Conservation (phyloP, 495 filamentous ascomycete genomes). For the Entonaema liquescens region DNA sequence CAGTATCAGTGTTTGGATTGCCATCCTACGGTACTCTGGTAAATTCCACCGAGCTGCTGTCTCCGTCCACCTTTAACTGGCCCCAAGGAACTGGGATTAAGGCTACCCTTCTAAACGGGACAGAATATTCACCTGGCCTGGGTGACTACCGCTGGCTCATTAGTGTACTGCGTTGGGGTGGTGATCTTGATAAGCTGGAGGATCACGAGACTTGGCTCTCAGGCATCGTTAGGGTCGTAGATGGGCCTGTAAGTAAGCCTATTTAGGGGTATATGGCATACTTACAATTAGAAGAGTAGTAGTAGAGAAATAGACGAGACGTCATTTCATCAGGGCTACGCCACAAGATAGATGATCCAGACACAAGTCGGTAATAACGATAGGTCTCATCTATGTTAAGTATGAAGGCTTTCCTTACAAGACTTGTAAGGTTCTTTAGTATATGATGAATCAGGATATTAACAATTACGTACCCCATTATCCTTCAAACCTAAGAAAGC, state of each 20-base stretch:
- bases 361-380: too few species aligned
- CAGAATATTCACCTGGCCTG: conserved; percentile 20
- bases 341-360: too few species aligned
- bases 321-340: too few species aligned
- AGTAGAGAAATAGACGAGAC: too few species aligned
- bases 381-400: too few species aligned
- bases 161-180: conserved; percentile 40
- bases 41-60: conserved; percentile 17
- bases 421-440: too few species aligned
- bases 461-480: too few species aligned
- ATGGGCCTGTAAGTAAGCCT: conserved; percentile 17
- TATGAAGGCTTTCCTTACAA: too few species aligned
- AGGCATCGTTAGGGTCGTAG: conserved; percentile 33
- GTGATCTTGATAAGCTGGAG: conserved; percentile 12
- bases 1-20: conserved; percentile 11
- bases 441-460: too few species aligned
- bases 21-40: conserved; percentile 33
- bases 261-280: not conserved
- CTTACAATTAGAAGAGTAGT: not conserved
- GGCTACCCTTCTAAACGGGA: conserved; percentile 16
- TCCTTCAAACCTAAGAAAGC: too few species aligned
- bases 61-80: conserved; percentile 34
- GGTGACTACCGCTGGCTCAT: conserved; percentile 40
- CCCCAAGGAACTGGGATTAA: conserved; percentile 19
- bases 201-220: conserved; percentile 43